Conservation (phyloP, 2,329 filamentous ascomycete genomes). For the Penicillium sp. region DNA sequence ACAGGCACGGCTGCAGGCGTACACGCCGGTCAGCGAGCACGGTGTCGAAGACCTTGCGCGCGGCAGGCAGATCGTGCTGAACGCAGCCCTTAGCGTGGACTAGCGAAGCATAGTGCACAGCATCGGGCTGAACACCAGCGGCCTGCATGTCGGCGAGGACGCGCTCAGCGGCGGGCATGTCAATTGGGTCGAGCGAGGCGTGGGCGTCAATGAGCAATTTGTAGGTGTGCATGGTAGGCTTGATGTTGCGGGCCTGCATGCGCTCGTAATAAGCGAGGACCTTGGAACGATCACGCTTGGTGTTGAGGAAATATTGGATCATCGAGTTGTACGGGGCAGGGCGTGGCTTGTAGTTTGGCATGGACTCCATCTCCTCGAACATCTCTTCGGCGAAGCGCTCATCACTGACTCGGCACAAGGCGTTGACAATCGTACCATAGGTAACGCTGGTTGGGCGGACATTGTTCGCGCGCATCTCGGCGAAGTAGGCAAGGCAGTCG, state of each 20-base stretch:
- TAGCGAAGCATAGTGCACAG: constrained; percentile 92
- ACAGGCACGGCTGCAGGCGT: constrained; percentile 79
- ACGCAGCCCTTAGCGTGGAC: constrained; percentile 97
- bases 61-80: constrained; percentile 84
- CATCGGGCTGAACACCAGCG: constrained; percentile 76
- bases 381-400: constrained; percentile 97
- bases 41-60: constrained; percentile 77
- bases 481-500: constrained; percentile 97
- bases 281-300: constrained; percentile 93
- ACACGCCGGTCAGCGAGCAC: constrained; percentile 71
- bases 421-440: constrained; percentile 97
- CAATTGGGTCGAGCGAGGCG: constrained; percentile 86
- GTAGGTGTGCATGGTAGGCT: constrained; percentile 93
- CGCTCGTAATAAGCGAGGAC: constrained; percentile 93
- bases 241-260: constrained; percentile 84
- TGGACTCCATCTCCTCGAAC: constrained; percentile 98
- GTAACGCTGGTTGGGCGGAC: constrained; percentile 97
- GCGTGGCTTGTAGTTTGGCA: constrained; percentile 97
- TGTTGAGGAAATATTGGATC: constrained; percentile 99
- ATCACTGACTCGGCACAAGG: constrained; percentile 93
- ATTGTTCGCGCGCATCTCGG: constrained; percentile 90
- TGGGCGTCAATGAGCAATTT: constrained; percentile 96
- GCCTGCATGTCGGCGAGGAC: constrained; percentile 78
- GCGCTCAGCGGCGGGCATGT: constrained; percentile 84
- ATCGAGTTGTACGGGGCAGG: constrained; percentile 98